phyloP scores from a whole-genome alignment of 2,329 filamentous ascomycete species.

The Exophiala calicioides region DNA sequence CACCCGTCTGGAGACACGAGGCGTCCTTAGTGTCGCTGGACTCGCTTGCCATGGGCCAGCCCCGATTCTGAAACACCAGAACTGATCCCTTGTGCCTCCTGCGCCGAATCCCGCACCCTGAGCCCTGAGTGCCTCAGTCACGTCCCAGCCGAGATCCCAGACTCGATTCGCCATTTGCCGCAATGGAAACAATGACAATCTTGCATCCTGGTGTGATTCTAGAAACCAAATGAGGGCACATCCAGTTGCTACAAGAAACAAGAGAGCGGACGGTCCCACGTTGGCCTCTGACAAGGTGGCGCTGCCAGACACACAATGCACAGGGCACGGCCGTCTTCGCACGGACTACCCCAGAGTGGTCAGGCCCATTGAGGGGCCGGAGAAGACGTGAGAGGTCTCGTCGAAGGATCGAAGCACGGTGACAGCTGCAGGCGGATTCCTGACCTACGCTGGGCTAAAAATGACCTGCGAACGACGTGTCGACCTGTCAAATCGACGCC shows the following conservation, averaged over 20 bases:
- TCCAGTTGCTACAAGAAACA: no score
- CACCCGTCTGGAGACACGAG: constrained; percentile 12
- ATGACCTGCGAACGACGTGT: no score
- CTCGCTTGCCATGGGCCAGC: constrained; percentile 13
- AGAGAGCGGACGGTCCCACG: no score
- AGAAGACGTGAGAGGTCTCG: constrained; percentile 1
- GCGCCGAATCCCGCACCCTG: constrained; percentile 13
- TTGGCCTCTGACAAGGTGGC: neutral
- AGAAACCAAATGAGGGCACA: neutral
- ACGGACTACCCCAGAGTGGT: constrained; percentile 11
- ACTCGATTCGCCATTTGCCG: neutral
- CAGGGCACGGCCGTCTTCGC: neutral
- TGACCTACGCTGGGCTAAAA: no score
- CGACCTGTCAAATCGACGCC: no score
- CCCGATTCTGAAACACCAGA: constrained; percentile 21
- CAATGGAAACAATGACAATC: constrained; percentile 8
- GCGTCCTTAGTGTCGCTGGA: constrained; percentile 3
- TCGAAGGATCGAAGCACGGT: constrained; percentile 1
- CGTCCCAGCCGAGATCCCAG: neutral
- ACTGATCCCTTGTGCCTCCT: constrained; percentile 7
- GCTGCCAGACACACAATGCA: neutral
- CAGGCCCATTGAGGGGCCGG: constrained; percentile 7
- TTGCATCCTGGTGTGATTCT: constrained; percentile 10
- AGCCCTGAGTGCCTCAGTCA: neutral
- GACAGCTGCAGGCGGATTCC: no score